Evolutionary conservation across 768 basidiomycete species (phyloP), one percentile per base, ranked within the genome.

Genomic region (Cystofilobasidium macerans): DNA sequence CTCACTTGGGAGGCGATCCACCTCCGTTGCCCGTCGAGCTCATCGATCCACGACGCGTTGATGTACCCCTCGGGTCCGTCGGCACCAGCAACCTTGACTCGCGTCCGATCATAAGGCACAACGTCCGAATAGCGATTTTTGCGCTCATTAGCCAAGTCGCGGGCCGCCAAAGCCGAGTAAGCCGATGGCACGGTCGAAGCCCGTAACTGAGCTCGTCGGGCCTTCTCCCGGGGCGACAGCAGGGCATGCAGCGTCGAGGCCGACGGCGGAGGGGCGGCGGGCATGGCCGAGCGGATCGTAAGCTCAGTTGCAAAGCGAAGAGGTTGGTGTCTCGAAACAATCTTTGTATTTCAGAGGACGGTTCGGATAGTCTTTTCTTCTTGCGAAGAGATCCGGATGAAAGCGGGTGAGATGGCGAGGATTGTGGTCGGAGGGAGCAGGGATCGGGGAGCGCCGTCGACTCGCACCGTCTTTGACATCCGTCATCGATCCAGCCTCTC

Each of bases 1-100:
- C 73, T 69, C 43, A 77, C 76, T 69, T 76, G 75, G 33, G 71
- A 68, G 16, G 75, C 75, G 4, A 76, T 70, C 74, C 75, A 77
- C 70, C 71, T 71, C 14, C 69, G 65, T 32, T 33, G 30, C 1
- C 73, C 75, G 36, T 70, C 69, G 2, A 66, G 68, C 65, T 74
- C 73, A 11, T 59, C 63, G 16, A 77, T 69, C 38, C 75, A 72
- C 68, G 75, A 76, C 18, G 76, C 76, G 67, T 76, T 76, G 42
- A 77, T 43, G 65, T 77, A 77, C 28, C 58, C 69, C 9, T 70
- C 69, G 16, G 67, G 69, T 3, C 70, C 70, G 0, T 65, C 69
- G n/a, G 26, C 26, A 3, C 45, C 57, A 13, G 20, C 45, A 8
- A 65, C 57, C 26, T 38, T 45, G 4, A 59, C 64, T n/a, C 64